Base-by-base conservation (phyloP, 805 yeast species). In the Cyberlindnera japonica region DNA sequence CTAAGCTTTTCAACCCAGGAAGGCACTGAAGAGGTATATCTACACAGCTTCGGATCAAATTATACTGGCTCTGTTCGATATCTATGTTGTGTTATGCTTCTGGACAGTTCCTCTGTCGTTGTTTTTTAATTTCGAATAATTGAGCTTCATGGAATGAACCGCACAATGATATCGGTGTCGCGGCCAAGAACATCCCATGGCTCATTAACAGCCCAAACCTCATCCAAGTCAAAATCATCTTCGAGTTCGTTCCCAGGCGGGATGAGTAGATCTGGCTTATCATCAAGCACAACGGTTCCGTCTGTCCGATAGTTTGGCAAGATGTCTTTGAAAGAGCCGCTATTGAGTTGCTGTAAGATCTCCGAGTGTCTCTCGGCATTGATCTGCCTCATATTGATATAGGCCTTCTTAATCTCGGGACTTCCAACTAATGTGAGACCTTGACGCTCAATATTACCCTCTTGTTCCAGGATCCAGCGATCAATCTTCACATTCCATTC, bases 401-500 rank as follows among this genome's bases (percentile, higher is more conserved):
- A 48, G 0, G 48, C 51, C 10, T 35, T 31, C 17, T 48, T 44
- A 19, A 57, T 38, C 35, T 50, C 50, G 11, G 48, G 44, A 15
- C 46, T 38, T 3, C 46, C 44, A 10, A 43, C 47, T 8, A 44
- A 22, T 5, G 45, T 18, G 2, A 37, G 45, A 11, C 36, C 35
- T 11, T 36, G 45, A 3, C 42, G 27, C 9, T 46, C 49, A 2
- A 45, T 5, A 14, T 41, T 40, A 1, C 38, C 41, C 35, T 51
- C 57, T 12, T 52, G 45, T 1, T 54, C 48, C 28, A 47, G 13
- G 21, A 55, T 49, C 60, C 60, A 57, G 3, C 31, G 10, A 21
- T 54, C 59, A 18, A 55, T 48, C 41, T 48, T 48, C 6, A 23
- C 33, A 25, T 44, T 51, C 62, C 62, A 69, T 25, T 68, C 77